Evolutionary conservation across 2,329 filamentous ascomycete genomes (phyloP).

Genomic region (Penicillium sp.): DNA sequence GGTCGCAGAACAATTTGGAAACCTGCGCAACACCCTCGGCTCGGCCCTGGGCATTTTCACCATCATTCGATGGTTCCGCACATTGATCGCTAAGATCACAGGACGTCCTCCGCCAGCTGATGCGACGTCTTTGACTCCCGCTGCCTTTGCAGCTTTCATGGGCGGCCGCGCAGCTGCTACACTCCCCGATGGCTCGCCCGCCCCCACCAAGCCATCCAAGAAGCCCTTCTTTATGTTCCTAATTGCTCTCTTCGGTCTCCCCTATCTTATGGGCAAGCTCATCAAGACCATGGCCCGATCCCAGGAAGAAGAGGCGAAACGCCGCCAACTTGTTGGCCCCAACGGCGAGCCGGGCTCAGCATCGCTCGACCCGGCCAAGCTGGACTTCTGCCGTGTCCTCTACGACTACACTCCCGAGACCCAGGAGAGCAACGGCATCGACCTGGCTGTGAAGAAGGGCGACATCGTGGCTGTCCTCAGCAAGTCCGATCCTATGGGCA

Average conservation of each 20-base stretch:
- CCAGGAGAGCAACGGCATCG: conserved; percentile 64
- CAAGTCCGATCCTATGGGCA: conserved; percentile 88
- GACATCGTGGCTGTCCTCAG: conserved; percentile 91
- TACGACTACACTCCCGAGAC: conserved; percentile 90
- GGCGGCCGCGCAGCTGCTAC: conserved; percentile 55
- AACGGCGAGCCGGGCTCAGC: conserved; percentile 44
- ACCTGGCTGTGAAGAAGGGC: conserved; percentile 88
- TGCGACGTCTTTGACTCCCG: conserved; percentile 79
- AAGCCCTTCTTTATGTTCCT: conserved; percentile 97
- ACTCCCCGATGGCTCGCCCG: conserved; percentile 64
- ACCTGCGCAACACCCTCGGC: conserved; percentile 86
- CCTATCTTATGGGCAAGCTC: conserved; percentile 95
- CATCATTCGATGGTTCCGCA: conserved; percentile 89
- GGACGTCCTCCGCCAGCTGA: conserved; percentile 87
- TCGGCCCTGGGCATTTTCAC: conserved; percentile 95
- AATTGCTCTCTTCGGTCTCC: conserved; percentile 87
- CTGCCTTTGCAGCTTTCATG: conserved; percentile 86
- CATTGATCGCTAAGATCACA: conserved; percentile 85
- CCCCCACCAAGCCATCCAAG: conserved; percentile 72
- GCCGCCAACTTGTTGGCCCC: conserved; percentile 51
- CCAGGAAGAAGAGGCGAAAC: conserved; percentile 71
- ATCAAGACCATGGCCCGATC: conserved; percentile 79
- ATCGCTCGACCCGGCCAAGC: conserved; percentile 77
- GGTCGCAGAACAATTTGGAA: conserved; percentile 95
- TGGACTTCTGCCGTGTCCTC: conserved; percentile 92